Percentiles rank a stretch among this genome's conserved stretches.
Conservation (phyloP, 148 eudicot species). For the Rhododendron griersonianum region DNA sequence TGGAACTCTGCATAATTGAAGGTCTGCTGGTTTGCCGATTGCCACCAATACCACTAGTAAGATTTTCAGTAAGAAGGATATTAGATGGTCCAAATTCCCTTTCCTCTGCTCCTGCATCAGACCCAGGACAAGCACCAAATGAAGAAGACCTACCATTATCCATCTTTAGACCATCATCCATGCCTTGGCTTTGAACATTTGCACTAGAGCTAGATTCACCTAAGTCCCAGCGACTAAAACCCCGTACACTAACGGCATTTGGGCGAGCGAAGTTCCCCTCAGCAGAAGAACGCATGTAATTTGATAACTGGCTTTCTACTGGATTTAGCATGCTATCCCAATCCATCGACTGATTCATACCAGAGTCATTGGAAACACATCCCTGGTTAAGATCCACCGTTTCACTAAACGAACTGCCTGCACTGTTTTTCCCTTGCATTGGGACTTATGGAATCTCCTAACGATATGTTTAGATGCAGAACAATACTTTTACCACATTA, state of each 20-base stretch:
- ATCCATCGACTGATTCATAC: constrained; percentile 24
- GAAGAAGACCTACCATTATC: constrained; percentile 19
- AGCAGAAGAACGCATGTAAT: constrained; percentile 18
- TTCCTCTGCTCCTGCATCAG: constrained; percentile 20
- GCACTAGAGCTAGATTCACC: constrained; percentile 51
- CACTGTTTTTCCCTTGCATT: constrained; percentile 38
- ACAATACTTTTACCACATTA: constrained; percentile 1
- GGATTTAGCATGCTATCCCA: constrained; percentile 28
- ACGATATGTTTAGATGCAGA: constrained; percentile 1
- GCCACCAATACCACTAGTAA: constrained; percentile 10
- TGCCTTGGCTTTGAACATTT: constrained; percentile 16
- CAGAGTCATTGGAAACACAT: constrained; percentile 25
- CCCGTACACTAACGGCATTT: constrained; percentile 13
- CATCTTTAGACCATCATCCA: constrained; percentile 15
- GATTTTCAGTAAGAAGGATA: constrained; percentile 5
- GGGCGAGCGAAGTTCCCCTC: constrained; percentile 14
- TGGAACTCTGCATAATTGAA: constrained; percentile 16
- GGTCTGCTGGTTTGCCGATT: constrained; percentile 8
- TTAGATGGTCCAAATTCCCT: constrained; percentile 21
- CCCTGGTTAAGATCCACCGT: constrained; percentile 43
- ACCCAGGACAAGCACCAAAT: constrained; percentile 1
- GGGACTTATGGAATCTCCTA: constrained; percentile 5
- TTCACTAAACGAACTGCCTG: constrained; percentile 29
- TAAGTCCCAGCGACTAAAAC: constrained; percentile 28
- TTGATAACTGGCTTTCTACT: constrained; percentile 24